Percentiles rank a stretch among this genome's conserved stretches.
Conservation (phyloP, 1,284 basidiomycete genomes). For the Rhizopogon hawkerae region DNA sequence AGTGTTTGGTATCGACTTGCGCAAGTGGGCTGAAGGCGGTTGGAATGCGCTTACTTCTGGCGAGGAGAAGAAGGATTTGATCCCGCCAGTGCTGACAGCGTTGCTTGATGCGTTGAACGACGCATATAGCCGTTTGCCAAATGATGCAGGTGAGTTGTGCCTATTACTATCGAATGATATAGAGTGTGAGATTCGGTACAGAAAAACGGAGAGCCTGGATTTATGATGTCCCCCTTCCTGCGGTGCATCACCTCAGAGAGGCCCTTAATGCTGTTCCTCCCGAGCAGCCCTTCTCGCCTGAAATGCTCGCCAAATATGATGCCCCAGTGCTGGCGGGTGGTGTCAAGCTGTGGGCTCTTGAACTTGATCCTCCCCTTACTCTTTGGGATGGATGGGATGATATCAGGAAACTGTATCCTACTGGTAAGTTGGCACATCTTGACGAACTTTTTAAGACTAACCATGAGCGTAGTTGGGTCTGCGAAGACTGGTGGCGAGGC, state of each 20-base stretch:
- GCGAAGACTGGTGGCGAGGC: slow-evolving; percentile 42
- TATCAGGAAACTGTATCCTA: slow-evolving; percentile 74
- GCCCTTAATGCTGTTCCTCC: slow-evolving; percentile 66
- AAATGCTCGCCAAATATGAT: slow-evolving; percentile 70
- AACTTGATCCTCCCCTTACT: slow-evolving; percentile 76
- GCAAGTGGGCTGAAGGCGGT: slow-evolving; percentile 76
- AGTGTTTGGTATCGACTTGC: slow-evolving; percentile 82
- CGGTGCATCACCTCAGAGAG: slow-evolving; percentile 78
- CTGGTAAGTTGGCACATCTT: slow-evolving; percentile 25
- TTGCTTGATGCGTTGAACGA: slow-evolving; percentile 59
- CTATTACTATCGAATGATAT: neutral
- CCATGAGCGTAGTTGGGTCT: slow-evolving; percentile 44
- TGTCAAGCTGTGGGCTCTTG: slow-evolving; percentile 80
- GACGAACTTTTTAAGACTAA: slow-evolving; percentile 6
- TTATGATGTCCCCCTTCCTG: slow-evolving; percentile 79
- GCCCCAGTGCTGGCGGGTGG: slow-evolving; percentile 78
- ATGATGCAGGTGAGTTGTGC: slow-evolving; percentile 50
- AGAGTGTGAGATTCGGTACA: slow-evolving; percentile 19
- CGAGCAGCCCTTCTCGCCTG: slow-evolving; percentile 54
- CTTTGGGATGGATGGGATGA: slow-evolving; percentile 89
- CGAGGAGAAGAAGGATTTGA: slow-evolving; percentile 50
- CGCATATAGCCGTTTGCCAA: slow-evolving; percentile 55
- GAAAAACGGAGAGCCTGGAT: slow-evolving; percentile 91
- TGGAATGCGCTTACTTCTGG: slow-evolving; percentile 45
- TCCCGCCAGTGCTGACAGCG: slow-evolving; percentile 71